Conservation (phyloP, 306 rosid genomes). For the Lotus japonicus region DNA sequence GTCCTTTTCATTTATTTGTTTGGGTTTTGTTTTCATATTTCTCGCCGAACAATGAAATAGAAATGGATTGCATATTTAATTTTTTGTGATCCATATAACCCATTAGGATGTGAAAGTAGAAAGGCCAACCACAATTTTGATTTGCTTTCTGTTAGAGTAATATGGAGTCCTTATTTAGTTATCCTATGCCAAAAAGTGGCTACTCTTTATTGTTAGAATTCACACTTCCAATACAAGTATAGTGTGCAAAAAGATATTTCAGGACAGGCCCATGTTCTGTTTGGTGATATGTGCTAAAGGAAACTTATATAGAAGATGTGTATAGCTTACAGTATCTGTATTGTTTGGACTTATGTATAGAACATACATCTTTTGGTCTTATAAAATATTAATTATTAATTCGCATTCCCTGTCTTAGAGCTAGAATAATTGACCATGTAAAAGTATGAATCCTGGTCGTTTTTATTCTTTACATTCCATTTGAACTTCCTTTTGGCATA, state of each 20-base stretch:
- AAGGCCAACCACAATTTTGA: neutral
- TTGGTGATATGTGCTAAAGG: neutral
- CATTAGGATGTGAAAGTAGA: neutral
- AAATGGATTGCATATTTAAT: neutral
- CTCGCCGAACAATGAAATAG: neutral
- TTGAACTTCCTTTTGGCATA: constrained; percentile 4
- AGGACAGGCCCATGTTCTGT: neutral
- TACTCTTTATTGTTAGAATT: neutral
- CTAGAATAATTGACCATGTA: neutral
- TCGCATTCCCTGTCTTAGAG: neutral
- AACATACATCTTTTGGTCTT: neutral
- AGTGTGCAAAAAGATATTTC: neutral
- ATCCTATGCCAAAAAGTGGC: neutral
- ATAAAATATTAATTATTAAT: neutral
- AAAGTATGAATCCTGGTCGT: neutral
- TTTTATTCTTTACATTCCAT: neutral
- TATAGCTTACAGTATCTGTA: neutral
- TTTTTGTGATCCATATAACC: neutral
- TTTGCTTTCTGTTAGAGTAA: neutral
- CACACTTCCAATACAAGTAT: neutral
- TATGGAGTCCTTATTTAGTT: neutral
- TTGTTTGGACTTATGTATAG: neutral
- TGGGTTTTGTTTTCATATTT: neutral
- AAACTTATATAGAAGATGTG: neutral
- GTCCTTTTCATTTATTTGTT: neutral